Evolutionary conservation across 139 green algal species (phyloP).

Genomic region (Raphidocelis subcapitata): DNA sequence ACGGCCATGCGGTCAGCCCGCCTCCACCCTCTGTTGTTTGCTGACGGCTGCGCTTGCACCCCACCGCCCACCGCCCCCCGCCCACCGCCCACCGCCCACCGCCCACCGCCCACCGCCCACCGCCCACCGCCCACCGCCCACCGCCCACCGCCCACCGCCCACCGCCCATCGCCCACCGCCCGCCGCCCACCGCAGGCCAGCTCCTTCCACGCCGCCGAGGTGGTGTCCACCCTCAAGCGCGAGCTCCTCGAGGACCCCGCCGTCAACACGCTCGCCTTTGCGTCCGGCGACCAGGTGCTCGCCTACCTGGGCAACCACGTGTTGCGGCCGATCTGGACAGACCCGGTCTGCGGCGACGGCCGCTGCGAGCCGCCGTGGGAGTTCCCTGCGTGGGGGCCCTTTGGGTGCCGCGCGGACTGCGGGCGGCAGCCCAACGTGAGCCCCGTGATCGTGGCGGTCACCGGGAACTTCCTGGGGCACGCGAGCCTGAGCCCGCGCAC

Average conservation of each 20-base stretch:
- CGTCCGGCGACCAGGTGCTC: slow-evolving; percentile 59
- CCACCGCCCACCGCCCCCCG: neutral
- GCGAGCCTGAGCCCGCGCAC: slow-evolving; percentile 46
- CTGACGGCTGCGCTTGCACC: neutral
- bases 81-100: neutral
- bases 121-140: neutral
- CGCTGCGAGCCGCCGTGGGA: slow-evolving; percentile 73
- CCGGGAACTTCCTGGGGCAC: slow-evolving; percentile 47
- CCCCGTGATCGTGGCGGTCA: slow-evolving; percentile 44
- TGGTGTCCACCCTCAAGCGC: slow-evolving; percentile 66
- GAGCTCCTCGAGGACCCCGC: slow-evolving; percentile 58
- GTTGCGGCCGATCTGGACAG: slow-evolving; percentile 65
- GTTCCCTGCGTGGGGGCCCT: slow-evolving; percentile 68
- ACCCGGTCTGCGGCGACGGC: slow-evolving; percentile 67
- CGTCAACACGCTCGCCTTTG: slow-evolving; percentile 46
- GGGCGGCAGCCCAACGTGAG: slow-evolving; percentile 61
- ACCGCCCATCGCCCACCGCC: neutral
- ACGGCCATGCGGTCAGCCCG: neutral
- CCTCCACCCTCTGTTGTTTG: neutral
- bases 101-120: too few relatives aligned
- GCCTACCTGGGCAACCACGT: slow-evolving; percentile 61
- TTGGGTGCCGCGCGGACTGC: slow-evolving; percentile 69
- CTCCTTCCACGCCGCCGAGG: slow-evolving; percentile 62
- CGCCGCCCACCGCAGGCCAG: slow-evolving; percentile 43
- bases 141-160: neutral